Percentiles rank a stretch among this genome's conserved stretches.
phyloP scores from a whole-genome alignment of 768 basidiomycete genomes.

The Tephrocybe sp. region DNA sequence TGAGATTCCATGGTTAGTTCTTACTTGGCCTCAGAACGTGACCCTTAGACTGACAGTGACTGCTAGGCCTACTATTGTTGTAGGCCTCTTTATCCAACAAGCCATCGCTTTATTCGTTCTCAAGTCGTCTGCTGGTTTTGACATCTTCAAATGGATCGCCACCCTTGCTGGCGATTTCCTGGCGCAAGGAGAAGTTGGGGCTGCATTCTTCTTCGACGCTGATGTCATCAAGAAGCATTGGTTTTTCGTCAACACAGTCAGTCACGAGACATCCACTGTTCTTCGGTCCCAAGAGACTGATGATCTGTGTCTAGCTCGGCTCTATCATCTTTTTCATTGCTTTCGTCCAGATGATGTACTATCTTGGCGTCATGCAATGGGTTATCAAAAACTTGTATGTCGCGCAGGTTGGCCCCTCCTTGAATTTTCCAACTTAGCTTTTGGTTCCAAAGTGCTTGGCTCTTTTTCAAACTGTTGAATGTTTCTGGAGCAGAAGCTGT shows the following conservation, averaged over 20 bases:
- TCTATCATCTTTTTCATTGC: slow-evolving; percentile 94
- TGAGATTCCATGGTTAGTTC: slow-evolving; percentile 65
- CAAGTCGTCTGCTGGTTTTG: slow-evolving; percentile 79
- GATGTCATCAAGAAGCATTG: slow-evolving; percentile 65
- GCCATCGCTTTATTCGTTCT: slow-evolving; percentile 86
- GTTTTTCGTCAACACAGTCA: slow-evolving; percentile 81
- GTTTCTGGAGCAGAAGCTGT: slow-evolving; percentile 95
- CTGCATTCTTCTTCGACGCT: slow-evolving; percentile 78
- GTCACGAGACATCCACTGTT: slow-evolving; percentile 16
- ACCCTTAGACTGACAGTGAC: slow-evolving; percentile 1
- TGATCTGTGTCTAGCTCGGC: slow-evolving; percentile 41
- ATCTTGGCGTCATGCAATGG: slow-evolving; percentile 93
- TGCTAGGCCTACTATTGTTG: slow-evolving; percentile 77
- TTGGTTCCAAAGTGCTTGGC: slow-evolving; percentile 66
- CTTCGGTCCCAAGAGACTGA: background rate
- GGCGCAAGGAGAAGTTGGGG: slow-evolving; percentile 61
- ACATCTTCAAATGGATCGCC: slow-evolving; percentile 82
- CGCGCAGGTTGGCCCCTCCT: background rate
- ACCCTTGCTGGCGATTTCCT: slow-evolving; percentile 80
- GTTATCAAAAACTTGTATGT: slow-evolving; percentile 75
- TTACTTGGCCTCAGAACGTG: slow-evolving; percentile 1
- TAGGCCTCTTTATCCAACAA: slow-evolving; percentile 85
- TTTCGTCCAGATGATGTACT: slow-evolving; percentile 88
- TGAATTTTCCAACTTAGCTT: background rate
- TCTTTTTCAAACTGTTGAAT: slow-evolving; percentile 90